Conservation (phyloP, 495 filamentous ascomycete species). For the Tricharina praecox region DNA sequence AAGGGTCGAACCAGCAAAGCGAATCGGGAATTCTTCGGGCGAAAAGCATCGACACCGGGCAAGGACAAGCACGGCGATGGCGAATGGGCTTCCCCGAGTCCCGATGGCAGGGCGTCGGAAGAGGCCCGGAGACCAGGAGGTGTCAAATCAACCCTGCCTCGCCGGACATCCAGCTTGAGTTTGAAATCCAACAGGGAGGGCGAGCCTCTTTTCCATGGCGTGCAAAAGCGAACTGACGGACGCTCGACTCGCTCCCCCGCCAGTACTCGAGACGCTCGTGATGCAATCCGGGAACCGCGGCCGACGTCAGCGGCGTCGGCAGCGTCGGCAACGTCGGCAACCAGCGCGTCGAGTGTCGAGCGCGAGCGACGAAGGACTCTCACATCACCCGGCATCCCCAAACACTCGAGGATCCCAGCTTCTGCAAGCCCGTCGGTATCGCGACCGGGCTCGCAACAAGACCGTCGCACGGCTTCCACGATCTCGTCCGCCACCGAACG, state of each 20-base stretch:
- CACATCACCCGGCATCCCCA: background rate
- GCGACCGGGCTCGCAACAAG: constrained; percentile 4
- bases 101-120: background rate
- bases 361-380: background rate
- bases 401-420: background rate
- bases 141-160: background rate
- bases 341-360: background rate
- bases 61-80: background rate
- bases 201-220: background rate
- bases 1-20: background rate
- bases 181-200: constrained; percentile 1
- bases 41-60: background rate
- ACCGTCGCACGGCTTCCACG: constrained; percentile 3
- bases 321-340: constrained; percentile 5
- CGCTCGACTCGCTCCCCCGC: constrained; percentile 3
- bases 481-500: constrained; percentile 5
- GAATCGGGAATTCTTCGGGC: too few relatives aligned
- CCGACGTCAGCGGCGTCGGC: too few relatives aligned
- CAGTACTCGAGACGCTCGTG: background rate
- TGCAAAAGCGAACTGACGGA: background rate
- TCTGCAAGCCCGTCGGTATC: constrained; percentile 3
- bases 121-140: background rate
- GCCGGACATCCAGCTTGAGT: background rate
- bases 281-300: too few relatives aligned
- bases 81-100: background rate